Conservation (phyloP, 179 eudicot genomes). For the Vitellaria paradoxa region DNA sequence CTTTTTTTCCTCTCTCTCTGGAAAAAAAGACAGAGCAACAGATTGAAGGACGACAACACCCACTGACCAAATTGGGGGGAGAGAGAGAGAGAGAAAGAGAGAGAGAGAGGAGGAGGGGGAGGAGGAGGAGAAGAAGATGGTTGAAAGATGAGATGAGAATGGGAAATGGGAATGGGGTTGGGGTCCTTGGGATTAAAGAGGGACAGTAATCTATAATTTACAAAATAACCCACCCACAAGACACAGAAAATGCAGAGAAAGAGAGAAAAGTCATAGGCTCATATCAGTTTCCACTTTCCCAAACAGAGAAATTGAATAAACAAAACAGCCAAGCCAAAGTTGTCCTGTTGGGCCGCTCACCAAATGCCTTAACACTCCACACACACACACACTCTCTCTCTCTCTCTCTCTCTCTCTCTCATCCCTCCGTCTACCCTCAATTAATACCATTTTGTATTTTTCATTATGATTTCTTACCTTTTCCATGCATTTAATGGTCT, state of each 20-base stretch:
- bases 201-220: constrained; percentile 26
- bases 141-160: constrained; percentile 21
- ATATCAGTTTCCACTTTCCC: background rate
- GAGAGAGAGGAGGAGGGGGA: constrained; percentile 11
- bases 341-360: constrained; percentile 30
- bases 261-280: constrained; percentile 8
- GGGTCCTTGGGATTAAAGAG: constrained; percentile 19
- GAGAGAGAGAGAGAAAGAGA: constrained; percentile 18
- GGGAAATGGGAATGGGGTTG: background rate
- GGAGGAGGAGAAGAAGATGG: background rate
- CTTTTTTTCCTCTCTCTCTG: constrained; percentile 5
- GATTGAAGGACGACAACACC: no score
- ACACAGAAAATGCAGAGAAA: constrained; percentile 8
- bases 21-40: constrained; percentile 12
- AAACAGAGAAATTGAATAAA: constrained; percentile 7
- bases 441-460: no score
- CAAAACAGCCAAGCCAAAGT: background rate
- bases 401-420: constrained; percentile 7
- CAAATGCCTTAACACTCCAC: constrained; percentile 17
- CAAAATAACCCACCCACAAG: constrained; percentile 20
- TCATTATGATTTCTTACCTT: no score
- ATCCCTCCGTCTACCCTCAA: background rate
- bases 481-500: no score
- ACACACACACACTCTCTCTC: background rate
- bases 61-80: no score